Evolutionary conservation across 2,329 filamentous ascomycete species (phyloP).

Genomic region (Neopestalotiopsis rosae): DNA sequence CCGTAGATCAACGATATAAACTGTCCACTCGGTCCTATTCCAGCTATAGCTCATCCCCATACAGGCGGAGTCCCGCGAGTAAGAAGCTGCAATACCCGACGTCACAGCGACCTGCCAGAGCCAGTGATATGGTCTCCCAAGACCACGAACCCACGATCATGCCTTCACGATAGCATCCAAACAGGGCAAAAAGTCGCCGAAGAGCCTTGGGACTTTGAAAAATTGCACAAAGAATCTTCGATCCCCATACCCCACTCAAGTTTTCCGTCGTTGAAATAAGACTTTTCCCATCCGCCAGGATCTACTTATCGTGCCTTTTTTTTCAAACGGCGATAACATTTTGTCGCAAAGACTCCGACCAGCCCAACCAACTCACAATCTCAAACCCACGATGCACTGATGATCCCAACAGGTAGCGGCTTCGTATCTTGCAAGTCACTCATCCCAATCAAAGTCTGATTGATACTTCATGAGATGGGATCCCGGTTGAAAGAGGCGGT

Average conservation of each 20-base stretch:
- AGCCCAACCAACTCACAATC: neutral
- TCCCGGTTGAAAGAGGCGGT: neutral
- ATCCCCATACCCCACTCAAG: neutral
- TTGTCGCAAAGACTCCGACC: neutral
- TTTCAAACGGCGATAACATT: neutral
- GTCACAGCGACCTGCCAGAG: neutral
- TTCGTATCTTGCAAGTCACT: neutral
- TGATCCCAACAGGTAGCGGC: neutral
- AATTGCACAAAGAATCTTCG: neutral
- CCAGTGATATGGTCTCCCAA: neutral
- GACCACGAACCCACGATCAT: neutral
- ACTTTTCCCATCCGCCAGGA: neutral
- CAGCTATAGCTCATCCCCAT: neutral
- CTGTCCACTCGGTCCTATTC: neutral
- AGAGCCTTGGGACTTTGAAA: neutral
- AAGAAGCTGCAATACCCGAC: neutral
- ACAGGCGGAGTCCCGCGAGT: neutral
- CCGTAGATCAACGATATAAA: neutral
- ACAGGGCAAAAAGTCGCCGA: neutral
- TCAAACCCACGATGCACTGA: neutral
- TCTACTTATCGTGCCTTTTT: neutral
- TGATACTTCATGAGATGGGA: neutral
- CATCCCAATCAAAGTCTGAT: neutral
- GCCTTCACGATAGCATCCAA: neutral
- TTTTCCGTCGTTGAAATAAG: constrained; percentile 2